Evolutionary conservation across 345 rosid species (phyloP), one percentile per base, ranked within the genome.

Genomic region (Gossypium arboreum): DNA sequence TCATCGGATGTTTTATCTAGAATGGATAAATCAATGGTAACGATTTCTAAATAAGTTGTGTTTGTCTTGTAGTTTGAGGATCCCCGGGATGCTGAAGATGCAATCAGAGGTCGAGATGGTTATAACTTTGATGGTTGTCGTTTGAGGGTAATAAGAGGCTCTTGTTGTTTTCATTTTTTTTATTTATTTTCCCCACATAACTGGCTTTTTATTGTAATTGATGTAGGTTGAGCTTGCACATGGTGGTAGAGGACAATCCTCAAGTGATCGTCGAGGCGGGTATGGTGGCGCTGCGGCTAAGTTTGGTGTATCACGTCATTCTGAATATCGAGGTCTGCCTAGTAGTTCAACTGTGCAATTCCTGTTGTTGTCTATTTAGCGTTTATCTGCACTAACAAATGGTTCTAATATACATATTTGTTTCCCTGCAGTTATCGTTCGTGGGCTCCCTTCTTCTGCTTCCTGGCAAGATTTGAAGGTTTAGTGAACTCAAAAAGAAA

Each of bases 401-500:
- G 64, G 41, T 59, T 59, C 64, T 25, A 20, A 59, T 59, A 39
- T 67, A 9, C 25, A 67, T 1, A 27, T 45, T 68, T 60, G 10
- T 75, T 75, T 79, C 24, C 70, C 3, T 84, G 77, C 85, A 94
- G 98, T 94, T 58, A 86, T 92, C 76, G 97, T 94, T 20, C 97
- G 89, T 73, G 93, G 97, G 22, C 93, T 91, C 39, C 90, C 97
- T 69, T 89, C 96, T 24, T 59, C 98, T 84, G 94, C 97, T 76
- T 94, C 98, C 57, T 94, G 97, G 98, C 97, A 94, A 83, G 97
- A 92, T 87, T 84, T 94, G 84, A 94, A 94, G 98, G 98, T 89
- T 51, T 71, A 75, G 63, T 34, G 48, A 68, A 17, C 70, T 57
- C 41, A 34, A 5, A 34, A 34, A 5, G 7, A 34, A 34, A 34